Conservation (phyloP, 768 basidiomycete genomes). For the Mycena olivaceomarginata region DNA sequence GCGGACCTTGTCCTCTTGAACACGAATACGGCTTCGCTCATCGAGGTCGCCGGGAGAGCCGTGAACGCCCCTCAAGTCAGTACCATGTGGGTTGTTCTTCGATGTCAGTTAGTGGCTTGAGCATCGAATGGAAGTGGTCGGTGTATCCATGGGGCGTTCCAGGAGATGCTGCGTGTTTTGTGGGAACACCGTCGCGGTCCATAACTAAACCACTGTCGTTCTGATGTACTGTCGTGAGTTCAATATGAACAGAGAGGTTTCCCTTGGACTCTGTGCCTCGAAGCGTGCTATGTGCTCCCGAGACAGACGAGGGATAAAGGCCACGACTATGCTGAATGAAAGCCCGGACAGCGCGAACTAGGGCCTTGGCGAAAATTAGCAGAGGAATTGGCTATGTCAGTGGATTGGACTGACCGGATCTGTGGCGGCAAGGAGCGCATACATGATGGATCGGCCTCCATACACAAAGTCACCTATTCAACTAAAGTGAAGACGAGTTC, state of each 20-base stretch:
- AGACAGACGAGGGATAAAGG: neutral
- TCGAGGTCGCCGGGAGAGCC: neutral
- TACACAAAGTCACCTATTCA: constrained; percentile 33
- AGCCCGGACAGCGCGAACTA: constrained; percentile 5
- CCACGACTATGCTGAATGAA: neutral
- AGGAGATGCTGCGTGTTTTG: neutral
- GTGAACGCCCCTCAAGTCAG: neutral
- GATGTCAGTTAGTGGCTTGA: neutral
- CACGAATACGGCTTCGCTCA: neutral
- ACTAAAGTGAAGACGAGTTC: neutral
- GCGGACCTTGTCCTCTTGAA: neutral
- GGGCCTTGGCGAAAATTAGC: neutral
- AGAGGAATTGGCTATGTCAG: too few species aligned
- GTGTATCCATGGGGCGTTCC: neutral
- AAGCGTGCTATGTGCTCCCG: neutral
- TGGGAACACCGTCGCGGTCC: neutral
- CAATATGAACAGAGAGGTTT: constrained; percentile 21
- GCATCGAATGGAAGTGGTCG: neutral
- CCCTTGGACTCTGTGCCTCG: neutral
- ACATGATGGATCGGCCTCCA: constrained; percentile 39
- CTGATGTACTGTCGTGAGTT: constrained; percentile 23
- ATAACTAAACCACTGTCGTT: neutral
- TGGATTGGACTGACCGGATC: constrained; percentile 35
- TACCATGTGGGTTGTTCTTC: neutral
- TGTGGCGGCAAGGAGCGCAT: constrained; percentile 32